These are phyloP conservation scores for Exobasidium rhododendri DNA, from an alignment of 1,284 basidiomycete genomes.

Conservation along the genomic window DNA sequence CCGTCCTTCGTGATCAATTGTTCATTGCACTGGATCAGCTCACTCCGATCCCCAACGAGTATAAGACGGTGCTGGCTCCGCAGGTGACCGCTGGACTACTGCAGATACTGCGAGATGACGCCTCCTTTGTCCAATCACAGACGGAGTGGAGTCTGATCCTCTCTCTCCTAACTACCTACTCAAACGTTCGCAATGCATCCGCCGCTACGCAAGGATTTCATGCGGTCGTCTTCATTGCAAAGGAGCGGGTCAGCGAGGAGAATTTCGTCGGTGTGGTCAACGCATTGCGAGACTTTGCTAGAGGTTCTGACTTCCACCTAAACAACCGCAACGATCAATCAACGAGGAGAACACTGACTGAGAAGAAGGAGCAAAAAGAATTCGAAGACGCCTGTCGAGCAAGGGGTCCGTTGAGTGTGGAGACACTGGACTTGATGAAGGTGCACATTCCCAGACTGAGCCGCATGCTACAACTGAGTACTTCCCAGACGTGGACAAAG, in stretches of 20 bases:
- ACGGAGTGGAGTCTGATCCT: conserved; percentile 96
- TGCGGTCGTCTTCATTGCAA: conserved; percentile 66
- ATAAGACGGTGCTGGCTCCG: conserved; percentile 81
- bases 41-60: conserved; percentile 70
- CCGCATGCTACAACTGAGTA: conserved; percentile 13
- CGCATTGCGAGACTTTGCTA: conserved; percentile 80
- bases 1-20: conserved; percentile 79
- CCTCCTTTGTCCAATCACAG: conserved; percentile 67
- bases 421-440: conserved; percentile 62
- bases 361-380: conserved; percentile 51
- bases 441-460: conserved; percentile 37
- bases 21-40: conserved; percentile 89
- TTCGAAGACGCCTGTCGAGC: conserved; percentile 57
- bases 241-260: conserved; percentile 64
- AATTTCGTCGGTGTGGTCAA: conserved; percentile 78
- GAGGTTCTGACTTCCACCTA: conserved; percentile 29
- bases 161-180: conserved; percentile 69
- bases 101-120: conserved; percentile 71
- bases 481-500: conserved; percentile 67
- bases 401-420: conserved; percentile 76
- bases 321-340: conserved; percentile 13
- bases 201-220: conserved; percentile 80
- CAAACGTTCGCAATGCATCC: conserved; percentile 80
- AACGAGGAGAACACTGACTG: conserved; percentile 40
- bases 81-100: conserved; percentile 82